Base-by-base conservation (phyloP, 306 rosid species). In the Cucurbita pepo region DNA sequence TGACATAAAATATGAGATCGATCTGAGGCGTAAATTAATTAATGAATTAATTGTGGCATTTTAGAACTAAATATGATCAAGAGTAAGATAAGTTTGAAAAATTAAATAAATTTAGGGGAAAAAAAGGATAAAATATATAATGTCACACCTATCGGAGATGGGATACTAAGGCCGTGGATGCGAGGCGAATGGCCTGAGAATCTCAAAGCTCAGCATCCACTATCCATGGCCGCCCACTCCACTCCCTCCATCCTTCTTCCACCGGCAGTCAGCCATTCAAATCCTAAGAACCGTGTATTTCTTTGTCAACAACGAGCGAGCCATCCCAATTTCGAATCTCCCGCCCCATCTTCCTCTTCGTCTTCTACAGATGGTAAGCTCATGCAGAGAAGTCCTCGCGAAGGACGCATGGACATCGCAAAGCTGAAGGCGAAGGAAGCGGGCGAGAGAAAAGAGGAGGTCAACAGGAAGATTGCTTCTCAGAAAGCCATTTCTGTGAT, bases 401-500 rank as follows among this genome's bases (percentile, higher is more conserved):
- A 77, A 80, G 77, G 76, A 76, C 47, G 75, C 10, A 55, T 62
- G 56, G 88, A 88, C 22, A 8, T 81, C 59, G 81, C 83, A 81
- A 86, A 81, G 85, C 78, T 56, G 9, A 87, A 82, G 56, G 74
- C 52, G 6, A 83, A 74, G 74, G 97, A 90, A 79, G 79, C 67
- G 15, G 74, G 37, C 77, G 94, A 88, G 86, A 87, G 94, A 30
- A 93, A 82, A 67, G 98, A 90, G 69, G 87, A 88, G 79, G 84
- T 69, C 72, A 87, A 86, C 76, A 62, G 72, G n/a, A 90, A 87
- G 84, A 79, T 79, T 41, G 98, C 96, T 5, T 90, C 98, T 37
- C 81, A 83, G 81, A 93, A 93, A 81, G 98, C 97, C 4, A 85
- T 93, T 7, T 90, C 98, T 8, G 85, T 90, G 36, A 85, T 93